Percentiles rank a stretch among this genome's conserved stretches.
These are phyloP conservation scores for Ceratobasidium theobromae DNA, from an alignment of 1,284 basidiomycete species.

Conservation along the genomic window DNA sequence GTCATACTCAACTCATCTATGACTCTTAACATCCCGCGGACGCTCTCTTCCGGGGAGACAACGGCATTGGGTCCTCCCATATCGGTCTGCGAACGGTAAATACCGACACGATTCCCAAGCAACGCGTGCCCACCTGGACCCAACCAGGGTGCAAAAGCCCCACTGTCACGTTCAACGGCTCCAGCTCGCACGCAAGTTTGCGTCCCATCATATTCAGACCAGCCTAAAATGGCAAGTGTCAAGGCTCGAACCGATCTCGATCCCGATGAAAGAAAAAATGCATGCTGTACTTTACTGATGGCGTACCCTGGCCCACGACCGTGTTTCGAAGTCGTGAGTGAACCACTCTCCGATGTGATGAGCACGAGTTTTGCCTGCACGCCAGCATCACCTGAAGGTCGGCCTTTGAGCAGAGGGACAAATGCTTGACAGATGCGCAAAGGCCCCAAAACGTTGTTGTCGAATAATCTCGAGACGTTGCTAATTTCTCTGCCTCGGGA, in stretches of 20 bases:
- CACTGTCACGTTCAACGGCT: background rate
- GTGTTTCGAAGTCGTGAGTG: background rate
- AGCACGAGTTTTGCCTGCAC: background rate
- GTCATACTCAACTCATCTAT: background rate
- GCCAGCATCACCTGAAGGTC: background rate
- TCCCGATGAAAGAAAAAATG: background rate
- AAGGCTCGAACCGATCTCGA: background rate
- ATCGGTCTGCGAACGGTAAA: background rate
- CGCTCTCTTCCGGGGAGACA: background rate
- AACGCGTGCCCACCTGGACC: background rate
- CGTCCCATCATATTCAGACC: conserved; percentile 12
- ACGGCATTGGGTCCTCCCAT: background rate
- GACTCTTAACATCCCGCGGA: conserved; percentile 3
- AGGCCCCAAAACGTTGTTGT: conserved; percentile 8
- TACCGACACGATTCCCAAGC: background rate
- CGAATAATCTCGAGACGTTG: background rate
- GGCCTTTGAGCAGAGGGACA: background rate
- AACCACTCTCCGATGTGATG: conserved; percentile 1
- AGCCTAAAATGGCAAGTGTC: background rate
- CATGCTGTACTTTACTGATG: conserved; percentile 5
- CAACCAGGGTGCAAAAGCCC: conserved; percentile 23
- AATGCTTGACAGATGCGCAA: conserved; percentile 16
- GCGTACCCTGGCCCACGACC: background rate
- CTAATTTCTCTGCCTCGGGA: background rate
- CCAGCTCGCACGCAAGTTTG: conserved; percentile 1